A percentile compares a stretch with the other conserved stretches of the same genome.
Conservation (phyloP, 768 basidiomycete species). For the Mycena crocata region DNA sequence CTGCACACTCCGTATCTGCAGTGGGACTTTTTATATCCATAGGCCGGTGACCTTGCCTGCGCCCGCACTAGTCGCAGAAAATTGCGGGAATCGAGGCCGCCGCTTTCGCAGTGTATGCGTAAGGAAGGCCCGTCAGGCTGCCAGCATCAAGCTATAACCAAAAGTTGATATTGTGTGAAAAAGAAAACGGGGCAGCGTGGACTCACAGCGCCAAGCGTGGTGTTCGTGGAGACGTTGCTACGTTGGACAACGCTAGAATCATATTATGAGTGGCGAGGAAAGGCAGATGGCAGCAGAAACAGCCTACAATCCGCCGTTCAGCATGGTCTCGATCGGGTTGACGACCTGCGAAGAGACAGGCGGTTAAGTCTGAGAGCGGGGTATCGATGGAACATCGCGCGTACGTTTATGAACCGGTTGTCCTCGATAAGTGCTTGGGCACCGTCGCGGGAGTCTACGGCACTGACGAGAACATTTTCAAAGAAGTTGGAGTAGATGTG, state of each 20-base stretch:
- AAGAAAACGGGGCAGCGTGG: not conserved
- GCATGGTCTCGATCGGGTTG: conserved; percentile 29
- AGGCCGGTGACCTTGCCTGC: conserved; percentile 28
- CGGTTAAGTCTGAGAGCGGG: not conserved
- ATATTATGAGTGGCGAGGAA: not conserved
- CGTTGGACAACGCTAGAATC: conserved; percentile 21
- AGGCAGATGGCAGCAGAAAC: not conserved
- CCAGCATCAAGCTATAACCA: conserved; percentile 23
- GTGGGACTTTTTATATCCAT: too few species aligned
- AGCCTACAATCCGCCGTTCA: conserved; percentile 31
- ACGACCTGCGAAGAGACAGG: not conserved
- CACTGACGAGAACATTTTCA: conserved; percentile 20
- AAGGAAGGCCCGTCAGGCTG: conserved; percentile 22
- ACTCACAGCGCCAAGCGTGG: not conserved
- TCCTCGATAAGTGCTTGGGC: conserved; percentile 30
- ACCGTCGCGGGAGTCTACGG: conserved; percentile 29
- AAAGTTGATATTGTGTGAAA: not conserved
- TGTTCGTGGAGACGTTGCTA: conserved; percentile 31
- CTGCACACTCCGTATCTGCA: too few species aligned
- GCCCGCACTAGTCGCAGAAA: conserved; percentile 26
- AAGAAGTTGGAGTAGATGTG: conserved; percentile 32
- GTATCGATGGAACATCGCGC: not conserved
- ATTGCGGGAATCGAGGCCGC: conserved; percentile 12
- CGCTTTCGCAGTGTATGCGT: conserved; percentile 28
- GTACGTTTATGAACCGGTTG: conserved; percentile 31